Base-by-base conservation (phyloP, 1,139 yeast genomes). In the Yamadazyma aaseri region DNA sequence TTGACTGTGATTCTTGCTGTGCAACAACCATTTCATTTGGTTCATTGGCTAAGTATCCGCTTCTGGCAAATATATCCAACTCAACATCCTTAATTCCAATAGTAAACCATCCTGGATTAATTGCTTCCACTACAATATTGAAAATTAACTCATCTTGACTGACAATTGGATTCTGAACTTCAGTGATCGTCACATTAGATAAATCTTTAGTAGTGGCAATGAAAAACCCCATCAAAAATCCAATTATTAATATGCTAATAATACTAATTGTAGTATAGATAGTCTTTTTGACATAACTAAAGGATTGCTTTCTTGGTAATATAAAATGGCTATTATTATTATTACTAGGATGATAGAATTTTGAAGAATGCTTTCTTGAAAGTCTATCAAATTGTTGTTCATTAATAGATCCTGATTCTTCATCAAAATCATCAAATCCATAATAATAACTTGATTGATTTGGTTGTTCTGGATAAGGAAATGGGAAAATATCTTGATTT, bases 181-280 rank as follows among this genome's bases (percentile, higher is more conserved):
- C 64, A 1, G 66, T 57, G 9, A 89, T 75, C 17, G 74, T 62
- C 18, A 87, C 83, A 42, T 76, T 71, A 36, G 83, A 79, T 41
- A 92, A 66, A 37, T 92, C 96, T 50, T 87, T 89, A 13, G 90
- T 81, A 1, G 96, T 82, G 0, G 97, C 97, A 36, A 90, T 65
- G 4, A 87, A 64, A 53, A 90, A 86, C 0, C 97, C 97, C 53
- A 84, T 70, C 5, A 83, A 64, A 52, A 87, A 89, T 2, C 96
- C 96, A 21, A 83, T 55, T 0, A 78, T 66, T 15, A 84, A 57
- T n/a, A 84, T 65, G 9, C 72, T 56, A 8, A 77, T 46, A 3
- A 81, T 76, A 33, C 81, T 63, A 6, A 76, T 54, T 18, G 79
- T 54, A 3, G 85, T 73, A 48, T 79, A 80, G 27, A 83, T 61